Evolutionary conservation across 2,329 filamentous ascomycete species (phyloP).

Genomic region (Gaeumannomyces sp.): DNA sequence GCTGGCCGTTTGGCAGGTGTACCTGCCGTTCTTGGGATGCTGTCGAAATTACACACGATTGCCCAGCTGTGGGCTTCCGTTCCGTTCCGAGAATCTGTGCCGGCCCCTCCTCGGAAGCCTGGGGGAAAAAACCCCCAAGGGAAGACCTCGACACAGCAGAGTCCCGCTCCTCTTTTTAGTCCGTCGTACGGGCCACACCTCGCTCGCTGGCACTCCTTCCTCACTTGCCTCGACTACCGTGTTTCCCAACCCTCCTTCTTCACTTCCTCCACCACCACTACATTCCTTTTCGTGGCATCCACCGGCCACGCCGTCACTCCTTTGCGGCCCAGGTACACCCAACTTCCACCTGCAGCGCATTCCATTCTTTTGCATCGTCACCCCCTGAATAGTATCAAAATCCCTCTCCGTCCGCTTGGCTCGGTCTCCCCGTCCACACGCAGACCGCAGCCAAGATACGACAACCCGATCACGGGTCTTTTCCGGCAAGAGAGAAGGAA

Average conservation of each 20-base stretch:
- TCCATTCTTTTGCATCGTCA: slow-evolving; percentile 10
- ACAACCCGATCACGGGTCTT: not conserved
- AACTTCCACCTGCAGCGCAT: slow-evolving; percentile 9
- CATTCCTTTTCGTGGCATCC: slow-evolving; percentile 12
- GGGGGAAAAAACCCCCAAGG: not conserved
- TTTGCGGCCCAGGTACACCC: not conserved
- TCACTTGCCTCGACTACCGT: slow-evolving; percentile 6
- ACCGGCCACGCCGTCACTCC: slow-evolving; percentile 1
- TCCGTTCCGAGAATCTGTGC: not conserved
- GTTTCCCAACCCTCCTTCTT: slow-evolving; percentile 3
- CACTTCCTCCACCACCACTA: slow-evolving; percentile 6
- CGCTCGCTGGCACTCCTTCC: not conserved
- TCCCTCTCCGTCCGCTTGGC: not conserved
- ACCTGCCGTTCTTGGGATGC: not conserved
- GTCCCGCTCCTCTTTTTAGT: slow-evolving; percentile 1
- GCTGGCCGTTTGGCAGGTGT: too few relatives aligned
- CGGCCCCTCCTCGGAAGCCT: too few relatives aligned
- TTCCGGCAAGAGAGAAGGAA: not conserved
- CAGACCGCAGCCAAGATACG: not conserved
- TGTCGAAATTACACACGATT: not conserved
- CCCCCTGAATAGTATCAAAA: slow-evolving; percentile 2
- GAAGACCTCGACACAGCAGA: not conserved
- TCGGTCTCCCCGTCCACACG: too few relatives aligned
- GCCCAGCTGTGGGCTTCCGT: not conserved
- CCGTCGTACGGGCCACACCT: not conserved